Evolutionary conservation across 345 rosid genomes (phyloP), one percentile per base, ranked within the genome.

Genomic region (Rhizophora apiculata): DNA sequence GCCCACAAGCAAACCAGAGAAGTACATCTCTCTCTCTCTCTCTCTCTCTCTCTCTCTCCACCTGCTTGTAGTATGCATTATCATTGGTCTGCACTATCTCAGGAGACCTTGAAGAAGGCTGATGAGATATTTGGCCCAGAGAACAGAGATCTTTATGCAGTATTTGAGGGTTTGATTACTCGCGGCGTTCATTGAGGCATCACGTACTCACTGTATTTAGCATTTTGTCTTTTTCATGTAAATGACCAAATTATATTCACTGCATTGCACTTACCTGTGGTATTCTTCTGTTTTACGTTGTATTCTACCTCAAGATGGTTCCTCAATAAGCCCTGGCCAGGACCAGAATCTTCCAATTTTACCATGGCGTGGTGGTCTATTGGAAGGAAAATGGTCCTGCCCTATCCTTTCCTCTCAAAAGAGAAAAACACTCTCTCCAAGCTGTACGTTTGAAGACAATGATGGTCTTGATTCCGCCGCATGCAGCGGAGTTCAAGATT

Each of bases 1-100:
- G 82, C 97, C 24, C 97, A 87, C 80, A 94, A 87, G 78, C 97
- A 87, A 84, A 85, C 93, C 11, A 89, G 79, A 87, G 98, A 94
- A 64, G 98, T 94, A 74, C 16, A 30, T 22, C 7, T 67, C 43
- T 0, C 64, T 63, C 61, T 22, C 69, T 68, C 37, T 22, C 60
- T 16, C 65, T 15, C 20, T 20, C 37, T 8, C 7, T 29, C 22
- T 10, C 65, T 64, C 19, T 58, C 15, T n/a, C 60, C 43, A 20
- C 20, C 22, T 10, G 59, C 26, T 22, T 19, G 43, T 32, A 7
- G 16, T 15, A 26, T 11, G 53, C 31, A 56, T 56, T 56, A 11
- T 56, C 8, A 10, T 24, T 24, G 31, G 31, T 46, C 22, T 69
- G 66, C 27, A 56, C 36, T 15, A 26, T 77, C 49, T 32, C 83